Percentiles rank a stretch among this genome's conserved stretches.
These are phyloP conservation scores for Avena atlantica DNA, from an alignment of 176 grass and related monocot genomes.

Conservation along the genomic window DNA sequence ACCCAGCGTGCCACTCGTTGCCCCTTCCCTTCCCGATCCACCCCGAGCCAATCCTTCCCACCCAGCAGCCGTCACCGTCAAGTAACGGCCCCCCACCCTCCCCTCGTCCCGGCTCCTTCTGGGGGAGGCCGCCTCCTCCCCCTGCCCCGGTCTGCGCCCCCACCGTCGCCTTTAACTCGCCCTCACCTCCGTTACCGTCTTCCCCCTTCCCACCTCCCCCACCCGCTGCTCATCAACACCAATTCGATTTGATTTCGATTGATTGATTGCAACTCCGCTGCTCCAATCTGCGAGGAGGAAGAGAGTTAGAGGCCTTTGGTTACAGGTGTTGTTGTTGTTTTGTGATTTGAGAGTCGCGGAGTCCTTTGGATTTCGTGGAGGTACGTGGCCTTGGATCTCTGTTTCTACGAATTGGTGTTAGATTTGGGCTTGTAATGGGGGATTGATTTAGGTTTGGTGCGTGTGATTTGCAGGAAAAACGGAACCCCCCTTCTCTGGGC, in stretches of 20 bases:
- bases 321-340: neutral
- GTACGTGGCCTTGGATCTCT: conserved; percentile 43
- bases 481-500: neutral
- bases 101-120: conserved; percentile 54
- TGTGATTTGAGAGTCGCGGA: conserved; percentile 32
- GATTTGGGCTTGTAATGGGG: neutral
- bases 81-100: conserved; percentile 61
- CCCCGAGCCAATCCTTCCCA: neutral
- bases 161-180: conserved; percentile 50
- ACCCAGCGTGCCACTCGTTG: neutral
- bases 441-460: neutral
- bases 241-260: conserved; percentile 21
- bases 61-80: conserved; percentile 71
- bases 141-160: conserved; percentile 22
- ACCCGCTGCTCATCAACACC: conserved; percentile 6
- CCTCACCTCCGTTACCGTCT: conserved; percentile 58
- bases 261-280: neutral
- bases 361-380: conserved; percentile 47
- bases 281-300: neutral
- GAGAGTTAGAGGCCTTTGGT: neutral
- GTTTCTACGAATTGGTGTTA: neutral
- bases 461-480: conserved; percentile 32
- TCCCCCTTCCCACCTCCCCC: conserved; percentile 34
- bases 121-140: conserved; percentile 62
- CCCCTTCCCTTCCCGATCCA: neutral